Evolutionary conservation across 176 grass and related monocot species (phyloP), one percentile per base, ranked within the genome.

Genomic region (Guadua angustifolia): DNA sequence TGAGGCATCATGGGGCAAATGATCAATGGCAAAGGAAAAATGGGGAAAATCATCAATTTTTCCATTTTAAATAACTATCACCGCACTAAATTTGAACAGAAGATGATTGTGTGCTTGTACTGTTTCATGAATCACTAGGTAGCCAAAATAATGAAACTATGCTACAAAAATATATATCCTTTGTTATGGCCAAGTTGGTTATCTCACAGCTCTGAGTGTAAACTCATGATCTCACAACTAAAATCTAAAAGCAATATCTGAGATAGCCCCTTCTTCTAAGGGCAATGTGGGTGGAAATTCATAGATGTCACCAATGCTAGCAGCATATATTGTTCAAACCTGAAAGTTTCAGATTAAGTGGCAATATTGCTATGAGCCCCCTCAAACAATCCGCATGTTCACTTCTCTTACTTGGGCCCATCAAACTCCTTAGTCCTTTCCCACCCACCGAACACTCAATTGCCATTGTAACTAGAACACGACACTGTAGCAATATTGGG

Each of bases 321-420:
- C 19, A 57, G 21, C 55, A 9, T 57, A 53, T 53, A 6, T 53
- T 53, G 51, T 53, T 53, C 51, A 53, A 53, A 53, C 51, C 51
- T 53, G 51, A 53, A 53, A 53, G 51, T 53, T 53, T 53, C 51
- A 53, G 51, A 19, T 53, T 17, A 53, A 53, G 51, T 53, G 51
- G 51, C 51, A 53, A 57, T 57, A 10, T 57, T 10, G 2, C 55
- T 57, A 57, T 5, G 18, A 57, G 55, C 55, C 5, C 6, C 51
- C 51, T 22, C 21, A 22, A 57, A 57, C 6, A 57, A 57, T 7
- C 77, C 26, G 50, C 26, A 17, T 78, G 39, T 63, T 32, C 43
- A 78, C 39, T 78, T 78, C 22, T 36, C 58, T 79, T 53, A 53
- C 50, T 64, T 33, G 77, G 26, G 43, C 9, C 59, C 25, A 66